Evolutionary conservation across 2,329 filamentous ascomycete species (phyloP).

Genomic region (Calonectria montana): DNA sequence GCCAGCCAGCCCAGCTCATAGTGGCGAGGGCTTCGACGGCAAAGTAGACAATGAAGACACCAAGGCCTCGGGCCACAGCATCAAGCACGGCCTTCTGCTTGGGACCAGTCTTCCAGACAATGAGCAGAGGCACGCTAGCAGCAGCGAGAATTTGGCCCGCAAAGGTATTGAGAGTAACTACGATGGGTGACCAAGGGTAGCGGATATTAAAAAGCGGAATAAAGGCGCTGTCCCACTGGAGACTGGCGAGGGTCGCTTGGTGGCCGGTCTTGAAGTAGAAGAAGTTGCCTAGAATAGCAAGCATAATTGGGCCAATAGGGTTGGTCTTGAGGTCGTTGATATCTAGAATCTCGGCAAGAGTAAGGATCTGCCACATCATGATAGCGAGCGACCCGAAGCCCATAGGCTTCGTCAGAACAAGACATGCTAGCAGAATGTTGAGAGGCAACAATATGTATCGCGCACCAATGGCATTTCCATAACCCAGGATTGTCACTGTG

Average conservation of each 20-base stretch:
- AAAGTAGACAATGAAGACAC: slow-evolving; percentile 83
- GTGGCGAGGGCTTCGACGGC: slow-evolving; percentile 86
- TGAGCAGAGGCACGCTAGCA: slow-evolving; percentile 81
- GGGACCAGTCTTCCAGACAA: slow-evolving; percentile 89
- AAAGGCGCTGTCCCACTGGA: slow-evolving; percentile 97
- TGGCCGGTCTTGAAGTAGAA: slow-evolving; percentile 99
- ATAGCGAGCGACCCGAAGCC: slow-evolving; percentile 86
- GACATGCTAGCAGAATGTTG: slow-evolving; percentile 80
- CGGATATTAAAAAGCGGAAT: slow-evolving; percentile 84
- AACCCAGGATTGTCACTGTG: slow-evolving; percentile 85
- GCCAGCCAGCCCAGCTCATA: slow-evolving; percentile 88
- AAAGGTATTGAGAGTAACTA: slow-evolving; percentile 88
- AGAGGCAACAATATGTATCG: slow-evolving; percentile 87
- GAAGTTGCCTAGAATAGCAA: slow-evolving; percentile 91
- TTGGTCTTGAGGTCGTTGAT: slow-evolving; percentile 70
- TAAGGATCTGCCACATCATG: slow-evolving; percentile 89
- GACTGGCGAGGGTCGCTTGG: slow-evolving; percentile 85
- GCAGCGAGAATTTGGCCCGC: slow-evolving; percentile 88
- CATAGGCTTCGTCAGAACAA: slow-evolving; percentile 94
- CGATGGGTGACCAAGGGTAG: slow-evolving; percentile 89
- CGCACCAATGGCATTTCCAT: slow-evolving; percentile 91
- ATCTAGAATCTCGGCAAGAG: slow-evolving; percentile 74
- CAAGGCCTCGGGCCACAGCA: slow-evolving; percentile 76
- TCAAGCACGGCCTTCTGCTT: slow-evolving; percentile 77
- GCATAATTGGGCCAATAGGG: slow-evolving; percentile 83